A percentile compares a stretch with the other conserved stretches of the same genome.
Conservation (phyloP, 176 grass and related monocot genomes). For the Bothriochloa decipiens region DNA sequence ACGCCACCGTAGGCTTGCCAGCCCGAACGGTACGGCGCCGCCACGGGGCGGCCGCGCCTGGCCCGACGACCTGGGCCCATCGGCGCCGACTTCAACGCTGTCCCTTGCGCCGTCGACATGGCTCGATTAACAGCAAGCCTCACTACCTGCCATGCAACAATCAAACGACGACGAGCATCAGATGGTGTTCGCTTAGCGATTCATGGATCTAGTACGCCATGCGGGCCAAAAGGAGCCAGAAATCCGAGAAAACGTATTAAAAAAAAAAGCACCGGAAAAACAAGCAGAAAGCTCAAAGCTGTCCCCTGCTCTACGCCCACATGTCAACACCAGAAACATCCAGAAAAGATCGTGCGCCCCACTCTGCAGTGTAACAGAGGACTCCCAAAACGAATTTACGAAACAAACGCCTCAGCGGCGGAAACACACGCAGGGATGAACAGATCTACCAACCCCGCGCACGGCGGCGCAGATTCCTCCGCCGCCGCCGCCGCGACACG, state of each 20-base stretch:
- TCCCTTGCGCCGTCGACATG: constrained; percentile 83
- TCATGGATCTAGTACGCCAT: constrained; percentile 8
- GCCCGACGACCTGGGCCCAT: constrained; percentile 39
- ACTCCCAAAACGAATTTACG: background rate
- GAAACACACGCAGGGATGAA: constrained; percentile 32
- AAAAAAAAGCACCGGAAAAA: constrained; percentile 14
- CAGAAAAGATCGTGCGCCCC: constrained; percentile 37
- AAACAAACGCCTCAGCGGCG: background rate
- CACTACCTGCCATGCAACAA: constrained; percentile 40
- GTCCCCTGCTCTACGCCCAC: constrained; percentile 37
- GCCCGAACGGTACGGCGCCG: constrained; percentile 40
- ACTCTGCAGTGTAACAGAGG: constrained; percentile 37
- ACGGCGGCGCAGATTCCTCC: constrained; percentile 44
- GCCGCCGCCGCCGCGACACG: background rate
- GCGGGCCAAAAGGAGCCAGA: background rate
- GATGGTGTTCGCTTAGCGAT: constrained; percentile 2
- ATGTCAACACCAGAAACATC: constrained; percentile 44
- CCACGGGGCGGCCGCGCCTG: constrained; percentile 28
- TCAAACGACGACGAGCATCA: constrained; percentile 38
- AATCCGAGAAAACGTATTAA: constrained; percentile 6
- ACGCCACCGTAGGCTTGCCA: constrained; percentile 48
- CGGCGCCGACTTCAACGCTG: constrained; percentile 55
- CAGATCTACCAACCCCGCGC: constrained; percentile 57
- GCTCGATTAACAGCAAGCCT: constrained; percentile 17
- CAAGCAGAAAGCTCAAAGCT: constrained; percentile 36